Conservation (phyloP, 306 rosid genomes). For the Malus fusca region DNA sequence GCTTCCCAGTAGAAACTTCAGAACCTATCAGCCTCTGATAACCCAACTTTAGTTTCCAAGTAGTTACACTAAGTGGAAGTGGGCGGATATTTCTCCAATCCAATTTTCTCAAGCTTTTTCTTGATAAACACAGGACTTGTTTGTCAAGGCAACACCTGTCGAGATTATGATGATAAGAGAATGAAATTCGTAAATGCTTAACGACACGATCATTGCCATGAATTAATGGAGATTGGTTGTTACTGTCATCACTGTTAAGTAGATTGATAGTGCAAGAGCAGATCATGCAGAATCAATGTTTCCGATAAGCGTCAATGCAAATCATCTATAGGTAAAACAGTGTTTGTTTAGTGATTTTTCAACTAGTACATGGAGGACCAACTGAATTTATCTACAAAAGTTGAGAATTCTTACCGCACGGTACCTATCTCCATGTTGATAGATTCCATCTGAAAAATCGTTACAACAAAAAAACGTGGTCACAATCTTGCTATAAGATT, state of each 20-base stretch:
- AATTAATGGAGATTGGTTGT: not conserved
- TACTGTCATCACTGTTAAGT: not conserved
- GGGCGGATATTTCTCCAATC: slow-evolving; percentile 16
- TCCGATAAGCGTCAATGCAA: not conserved
- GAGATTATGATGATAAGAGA: not conserved
- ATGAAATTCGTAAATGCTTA: not conserved
- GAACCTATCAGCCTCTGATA: slow-evolving; percentile 17
- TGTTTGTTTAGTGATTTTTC: not conserved
- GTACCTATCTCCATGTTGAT: slow-evolving; percentile 23
- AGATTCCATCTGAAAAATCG: slow-evolving; percentile 1
- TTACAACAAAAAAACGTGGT: not conserved
- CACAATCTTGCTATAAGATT: not conserved
- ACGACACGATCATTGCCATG: not conserved
- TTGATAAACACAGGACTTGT: slow-evolving; percentile 12
- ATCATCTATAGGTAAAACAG: not conserved
- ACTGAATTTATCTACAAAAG: not conserved
- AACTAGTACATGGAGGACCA: not conserved
- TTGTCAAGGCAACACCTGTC: slow-evolving; percentile 32
- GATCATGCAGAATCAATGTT: not conserved
- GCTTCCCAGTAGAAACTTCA: slow-evolving; percentile 8
- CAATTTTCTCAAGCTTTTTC: slow-evolving; percentile 9
- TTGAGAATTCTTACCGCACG: slow-evolving; percentile 13
- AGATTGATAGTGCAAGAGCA: not conserved
- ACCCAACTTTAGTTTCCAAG: slow-evolving; percentile 10
- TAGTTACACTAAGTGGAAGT: slow-evolving; percentile 4